phyloP scores from a whole-genome alignment of 768 basidiomycete species.

The Lenzites betulinus region DNA sequence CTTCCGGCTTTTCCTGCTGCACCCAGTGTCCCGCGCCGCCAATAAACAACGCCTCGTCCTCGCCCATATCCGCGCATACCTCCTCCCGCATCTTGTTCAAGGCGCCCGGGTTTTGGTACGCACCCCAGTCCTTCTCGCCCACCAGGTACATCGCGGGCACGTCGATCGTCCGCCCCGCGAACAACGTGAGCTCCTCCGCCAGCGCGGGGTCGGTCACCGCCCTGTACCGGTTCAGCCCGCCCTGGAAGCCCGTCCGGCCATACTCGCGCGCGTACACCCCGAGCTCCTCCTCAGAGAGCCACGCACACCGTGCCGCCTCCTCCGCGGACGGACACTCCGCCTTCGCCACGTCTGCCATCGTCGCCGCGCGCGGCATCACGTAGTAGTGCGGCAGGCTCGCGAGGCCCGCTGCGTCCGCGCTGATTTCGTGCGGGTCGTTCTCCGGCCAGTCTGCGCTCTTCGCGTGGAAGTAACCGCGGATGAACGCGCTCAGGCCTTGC shows the following conservation, averaged over 20 bases:
- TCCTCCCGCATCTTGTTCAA: constrained; percentile 44
- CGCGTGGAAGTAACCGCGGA: constrained; percentile 57
- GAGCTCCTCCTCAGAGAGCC: constrained; percentile 54
- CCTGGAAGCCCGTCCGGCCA: constrained; percentile 58
- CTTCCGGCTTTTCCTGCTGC: constrained; percentile 54
- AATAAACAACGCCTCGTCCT: constrained; percentile 46
- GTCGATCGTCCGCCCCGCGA: constrained; percentile 47
- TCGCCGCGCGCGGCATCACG: constrained; percentile 55
- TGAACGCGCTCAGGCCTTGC: constrained; percentile 46
- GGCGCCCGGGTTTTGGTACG: constrained; percentile 54
- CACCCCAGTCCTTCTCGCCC: constrained; percentile 61
- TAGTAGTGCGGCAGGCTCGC: constrained; percentile 55
- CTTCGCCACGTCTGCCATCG: constrained; percentile 52
- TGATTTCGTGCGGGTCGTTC: constrained; percentile 40
- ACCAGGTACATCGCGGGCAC: constrained; percentile 60
- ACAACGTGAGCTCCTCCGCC: constrained; percentile 45
- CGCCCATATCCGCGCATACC: constrained; percentile 24
- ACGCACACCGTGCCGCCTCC: constrained; percentile 35
- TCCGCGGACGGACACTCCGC: constrained; percentile 36
- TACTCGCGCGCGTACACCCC: constrained; percentile 52
- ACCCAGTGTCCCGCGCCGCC: constrained; percentile 66
- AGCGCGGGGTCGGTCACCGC: constrained; percentile 38
- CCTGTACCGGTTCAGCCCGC: constrained; percentile 62
- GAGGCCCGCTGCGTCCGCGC: constrained; percentile 7
- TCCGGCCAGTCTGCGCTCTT: constrained; percentile 58